Evolutionary conservation across 2,329 filamentous ascomycete genomes (phyloP).

Genomic region (Fusarium scirpi): DNA sequence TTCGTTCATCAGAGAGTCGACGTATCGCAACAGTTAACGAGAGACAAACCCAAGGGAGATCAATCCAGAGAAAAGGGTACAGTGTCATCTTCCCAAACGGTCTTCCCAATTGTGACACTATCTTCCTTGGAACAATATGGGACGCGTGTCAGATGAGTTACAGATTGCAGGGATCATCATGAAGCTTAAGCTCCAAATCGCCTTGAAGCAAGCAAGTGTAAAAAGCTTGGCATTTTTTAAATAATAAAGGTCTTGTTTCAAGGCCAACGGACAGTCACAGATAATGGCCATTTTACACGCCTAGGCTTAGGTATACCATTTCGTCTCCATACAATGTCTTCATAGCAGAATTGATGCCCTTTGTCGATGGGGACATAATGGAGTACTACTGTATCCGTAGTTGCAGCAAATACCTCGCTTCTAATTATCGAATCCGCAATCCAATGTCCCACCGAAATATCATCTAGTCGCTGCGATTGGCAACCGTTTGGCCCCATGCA

Average conservation of each 20-base stretch:
- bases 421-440: conserved; percentile 24
- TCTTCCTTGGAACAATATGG: conserved; percentile 34
- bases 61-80: not conserved
- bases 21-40: not conserved
- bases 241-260: conserved; percentile 4
- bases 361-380: not conserved
- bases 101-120: conserved; percentile 9
- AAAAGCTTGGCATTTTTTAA: conserved; percentile 4
- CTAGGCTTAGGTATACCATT: too few species aligned
- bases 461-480: conserved; percentile 3
- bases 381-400: not conserved
- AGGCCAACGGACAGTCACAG: not conserved
- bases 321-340: not conserved
- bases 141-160: conserved; percentile 46
- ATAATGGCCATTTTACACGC: not conserved
- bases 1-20: not conserved
- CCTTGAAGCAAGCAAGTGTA: not conserved
- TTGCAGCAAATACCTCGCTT: conserved; percentile 3
- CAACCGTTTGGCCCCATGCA: not conserved
- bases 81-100: conserved; percentile 20
- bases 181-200: not conserved
- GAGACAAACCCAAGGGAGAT: conserved; percentile 25
- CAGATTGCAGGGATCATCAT: conserved; percentile 24
- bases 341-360: not conserved
- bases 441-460: conserved; percentile 19